Conservation (phyloP, 352 stramenopile genomes). For the Phytopythium kandeliae region DNA sequence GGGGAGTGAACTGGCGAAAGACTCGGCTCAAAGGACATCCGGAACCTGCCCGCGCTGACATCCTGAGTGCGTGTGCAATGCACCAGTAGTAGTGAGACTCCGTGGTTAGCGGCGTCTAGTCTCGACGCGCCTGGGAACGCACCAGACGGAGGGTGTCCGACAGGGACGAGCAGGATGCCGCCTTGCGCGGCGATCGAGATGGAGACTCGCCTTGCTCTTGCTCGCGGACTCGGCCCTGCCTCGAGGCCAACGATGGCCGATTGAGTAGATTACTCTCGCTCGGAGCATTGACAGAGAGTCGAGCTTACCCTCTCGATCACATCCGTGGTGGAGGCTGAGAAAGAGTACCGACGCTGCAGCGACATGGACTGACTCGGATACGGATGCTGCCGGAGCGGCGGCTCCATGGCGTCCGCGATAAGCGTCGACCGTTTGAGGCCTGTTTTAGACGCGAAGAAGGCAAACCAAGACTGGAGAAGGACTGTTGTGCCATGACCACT, state of each 20-base stretch:
- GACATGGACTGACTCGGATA: conserved; percentile 10
- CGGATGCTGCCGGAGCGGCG: conserved; percentile 11
- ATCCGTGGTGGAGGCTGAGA: conserved; percentile 14
- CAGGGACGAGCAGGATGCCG: conserved; percentile 15
- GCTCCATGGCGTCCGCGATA: conserved; percentile 7
- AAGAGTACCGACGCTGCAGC: conserved; percentile 25
- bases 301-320: conserved; percentile 20
- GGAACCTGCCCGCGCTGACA: not conserved
- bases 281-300: not conserved
- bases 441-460: not conserved
- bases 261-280: not conserved
- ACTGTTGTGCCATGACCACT: not conserved
- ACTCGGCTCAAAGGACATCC: not conserved
- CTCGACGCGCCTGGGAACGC: not conserved
- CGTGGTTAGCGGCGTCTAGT: not conserved
- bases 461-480: not conserved
- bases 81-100: not conserved
- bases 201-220: not conserved
- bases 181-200: conserved; percentile 18
- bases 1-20: conserved; percentile 5
- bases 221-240: not conserved
- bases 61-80: not conserved
- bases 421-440: not conserved
- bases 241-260: not conserved
- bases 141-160: conserved; percentile 4